phyloP scores from a whole-genome alignment of 805 yeast species.

The Saccharomycopsis selenospora region DNA sequence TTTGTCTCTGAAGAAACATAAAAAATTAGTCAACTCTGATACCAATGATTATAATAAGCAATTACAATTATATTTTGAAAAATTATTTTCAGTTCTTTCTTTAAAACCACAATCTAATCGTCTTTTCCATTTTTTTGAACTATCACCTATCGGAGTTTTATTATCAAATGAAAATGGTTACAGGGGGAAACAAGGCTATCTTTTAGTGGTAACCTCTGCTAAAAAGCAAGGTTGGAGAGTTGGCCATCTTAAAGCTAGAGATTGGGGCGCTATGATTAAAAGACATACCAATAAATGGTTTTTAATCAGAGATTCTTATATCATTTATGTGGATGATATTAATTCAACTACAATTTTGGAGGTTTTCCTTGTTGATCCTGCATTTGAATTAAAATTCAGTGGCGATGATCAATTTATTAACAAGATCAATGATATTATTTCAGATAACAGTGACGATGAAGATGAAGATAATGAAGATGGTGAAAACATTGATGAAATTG shows the following conservation, averaged over 20 bases:
- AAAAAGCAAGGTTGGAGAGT: constrained; percentile 94
- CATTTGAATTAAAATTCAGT: constrained; percentile 51
- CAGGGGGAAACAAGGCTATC: constrained; percentile 83
- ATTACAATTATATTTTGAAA: constrained; percentile 62
- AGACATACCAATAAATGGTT: constrained; percentile 94
- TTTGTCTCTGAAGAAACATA: constrained; percentile 2
- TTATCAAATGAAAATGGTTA: constrained; percentile 75
- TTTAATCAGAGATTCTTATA: constrained; percentile 73
- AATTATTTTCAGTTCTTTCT: constrained; percentile 50
- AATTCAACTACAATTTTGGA: constrained; percentile 84
- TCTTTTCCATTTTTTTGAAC: constrained; percentile 78
- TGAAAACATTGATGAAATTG: constrained; percentile 31
- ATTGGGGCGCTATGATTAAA: constrained; percentile 76
- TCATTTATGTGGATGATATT: constrained; percentile 79
- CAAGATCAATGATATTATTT: constrained; percentile 16
- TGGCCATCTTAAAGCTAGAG: constrained; percentile 74
- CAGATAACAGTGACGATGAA: constrained; percentile 23
- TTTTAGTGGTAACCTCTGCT: constrained; percentile 76
- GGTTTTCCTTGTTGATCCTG: constrained; percentile 79
- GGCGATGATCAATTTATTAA: constrained; percentile 30
- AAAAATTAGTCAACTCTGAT: constrained; percentile 1
- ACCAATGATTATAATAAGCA: constrained; percentile 28
- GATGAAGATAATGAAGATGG: constrained; percentile 22
- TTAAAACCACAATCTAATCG: constrained; percentile 77
- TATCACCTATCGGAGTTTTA: constrained; percentile 81